Percentiles rank a stretch among this genome's conserved stretches.
These are phyloP conservation scores for Tieghemiomyces parasiticus DNA, from an alignment of 192 early-diverging fungal genomes.

Conservation along the genomic window DNA sequence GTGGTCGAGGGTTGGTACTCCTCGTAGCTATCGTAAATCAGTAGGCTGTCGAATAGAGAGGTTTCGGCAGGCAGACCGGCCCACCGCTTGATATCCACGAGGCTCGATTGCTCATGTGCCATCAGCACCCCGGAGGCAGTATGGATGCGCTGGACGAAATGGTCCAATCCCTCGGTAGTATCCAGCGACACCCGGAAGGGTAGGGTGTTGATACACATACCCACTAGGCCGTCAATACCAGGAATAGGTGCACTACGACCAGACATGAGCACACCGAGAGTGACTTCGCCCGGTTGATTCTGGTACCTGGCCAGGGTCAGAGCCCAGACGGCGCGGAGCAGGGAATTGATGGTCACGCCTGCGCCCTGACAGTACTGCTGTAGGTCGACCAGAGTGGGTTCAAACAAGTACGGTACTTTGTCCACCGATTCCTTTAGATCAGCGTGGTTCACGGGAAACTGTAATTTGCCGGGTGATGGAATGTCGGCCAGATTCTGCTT, in stretches of 20 bases:
- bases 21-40: background rate
- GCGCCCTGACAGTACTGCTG: background rate
- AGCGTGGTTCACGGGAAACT: background rate
- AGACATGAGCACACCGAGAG: background rate
- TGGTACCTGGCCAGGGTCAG: background rate
- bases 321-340: background rate
- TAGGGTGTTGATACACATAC: too few species aligned
- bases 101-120: background rate
- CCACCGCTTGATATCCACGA: background rate
- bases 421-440: background rate
- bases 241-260: background rate
- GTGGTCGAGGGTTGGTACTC: background rate
- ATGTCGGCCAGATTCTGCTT: background rate
- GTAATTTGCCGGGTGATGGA: background rate
- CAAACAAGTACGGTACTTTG: background rate
- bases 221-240: too few species aligned
- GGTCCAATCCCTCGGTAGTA: too few species aligned
- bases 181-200: too few species aligned
- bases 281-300: background rate
- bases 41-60: background rate
- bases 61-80: background rate
- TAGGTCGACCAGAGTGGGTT: background rate
- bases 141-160: background rate
- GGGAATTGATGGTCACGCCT: background rate
- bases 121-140: background rate